Evolutionary conservation across 306 rosid species (phyloP).

Genomic region (Acacia crassicarpa): DNA sequence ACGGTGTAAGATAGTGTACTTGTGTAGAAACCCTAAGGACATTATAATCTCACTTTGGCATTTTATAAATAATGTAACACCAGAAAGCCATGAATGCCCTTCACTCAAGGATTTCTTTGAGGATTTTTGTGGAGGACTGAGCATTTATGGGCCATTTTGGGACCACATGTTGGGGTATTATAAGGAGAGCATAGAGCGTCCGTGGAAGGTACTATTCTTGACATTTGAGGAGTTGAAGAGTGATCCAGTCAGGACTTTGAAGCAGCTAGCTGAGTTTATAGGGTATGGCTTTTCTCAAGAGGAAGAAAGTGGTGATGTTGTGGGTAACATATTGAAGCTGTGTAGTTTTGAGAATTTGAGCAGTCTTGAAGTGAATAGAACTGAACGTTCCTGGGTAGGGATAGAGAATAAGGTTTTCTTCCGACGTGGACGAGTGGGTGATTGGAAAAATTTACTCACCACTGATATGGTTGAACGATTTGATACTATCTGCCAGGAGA

Average conservation of each 20-base stretch:
- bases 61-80: background rate
- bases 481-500: background rate
- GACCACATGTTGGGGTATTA: background rate
- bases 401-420: background rate
- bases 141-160: background rate
- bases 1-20: slow-evolving; percentile 35
- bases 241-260: background rate
- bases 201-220: background rate
- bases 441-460: background rate
- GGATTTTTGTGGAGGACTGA: background rate
- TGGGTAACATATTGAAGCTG: background rate
- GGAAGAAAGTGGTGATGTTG: background rate
- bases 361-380: background rate
- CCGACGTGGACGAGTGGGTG: background rate
- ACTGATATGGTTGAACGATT: background rate
- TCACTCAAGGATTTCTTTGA: background rate
- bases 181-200: background rate
- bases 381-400: background rate
- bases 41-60: slow-evolving; percentile 39
- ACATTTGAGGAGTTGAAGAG: background rate
- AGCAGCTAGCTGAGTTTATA: background rate
- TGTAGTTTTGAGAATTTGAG: background rate
- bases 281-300: background rate
- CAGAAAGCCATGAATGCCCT: background rate
- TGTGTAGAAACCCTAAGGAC: slow-evolving; percentile 46